Evolutionary conservation across 805 yeast genomes (phyloP), one percentile per base, ranked within the genome.

Genomic region (Candida sakaeoensis): DNA sequence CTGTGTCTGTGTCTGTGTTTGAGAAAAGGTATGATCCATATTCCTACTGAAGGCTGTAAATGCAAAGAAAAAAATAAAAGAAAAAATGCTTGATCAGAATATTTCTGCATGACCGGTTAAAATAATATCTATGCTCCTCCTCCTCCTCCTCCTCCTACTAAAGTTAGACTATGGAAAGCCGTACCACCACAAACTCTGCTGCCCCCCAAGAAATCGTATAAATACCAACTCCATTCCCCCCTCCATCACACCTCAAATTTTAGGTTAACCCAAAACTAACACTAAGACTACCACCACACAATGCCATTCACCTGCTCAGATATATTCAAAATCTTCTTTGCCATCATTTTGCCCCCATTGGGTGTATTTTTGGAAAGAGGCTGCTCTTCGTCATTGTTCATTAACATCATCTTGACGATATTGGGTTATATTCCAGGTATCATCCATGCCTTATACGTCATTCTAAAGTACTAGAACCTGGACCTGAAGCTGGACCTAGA

Each of bases 391-490:
- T 60, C 55, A 43, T 52, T 60, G 8, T 57, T 60, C 43, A 66
- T 85, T 53, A 83, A 84, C 63, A 61, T 83, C 35, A 52, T 85
- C 31, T 72, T 86, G 53, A 80, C 90, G 16, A 58, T 79, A 46
- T 70, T 86, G 43, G 93, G 90, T 29, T 85, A 80, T 62, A 63
- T 85, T 47, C 95, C 95, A 2, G 95, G 86, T 43, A 72, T 80
- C 37, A 55, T 82, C 12, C 87, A 82, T 51, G 81, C 87, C 4
- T 61, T 81, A 36, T 81, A 75, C 52, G 65, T 81, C 34, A 76
- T 79, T 30, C 48, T 63, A 41, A 58, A 49, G 50, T 58, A 63
- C 43, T 59, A 43, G 41, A n/a, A n/a, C n/a, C n/a, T n/a, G n/a
- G n/a, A n/a, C n/a, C n/a, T n/a, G n/a, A n/a, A n/a, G n/a, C n/a